Evolutionary conservation across 805 yeast species (phyloP).

Genomic region (Zygoascus flipseniorum): DNA sequence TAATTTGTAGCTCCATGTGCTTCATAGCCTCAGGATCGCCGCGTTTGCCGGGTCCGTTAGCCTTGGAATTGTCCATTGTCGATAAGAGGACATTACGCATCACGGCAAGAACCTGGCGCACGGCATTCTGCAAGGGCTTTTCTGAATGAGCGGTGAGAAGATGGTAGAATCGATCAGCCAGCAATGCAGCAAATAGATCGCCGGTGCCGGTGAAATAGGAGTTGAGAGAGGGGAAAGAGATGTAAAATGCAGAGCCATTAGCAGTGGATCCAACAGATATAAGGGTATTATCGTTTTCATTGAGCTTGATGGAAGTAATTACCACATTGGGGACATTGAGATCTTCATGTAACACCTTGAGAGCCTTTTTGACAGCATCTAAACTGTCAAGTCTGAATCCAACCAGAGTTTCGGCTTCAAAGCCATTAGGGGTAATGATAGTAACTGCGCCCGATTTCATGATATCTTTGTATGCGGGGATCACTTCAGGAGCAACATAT

Average conservation of each 20-base stretch:
- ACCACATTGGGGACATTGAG: conserved; percentile 54
- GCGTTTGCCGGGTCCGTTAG: conserved; percentile 12
- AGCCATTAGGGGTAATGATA: conserved; percentile 83
- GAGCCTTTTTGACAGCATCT: conserved; percentile 37
- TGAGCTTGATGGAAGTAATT: conserved; percentile 46
- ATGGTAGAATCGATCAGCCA: conserved; percentile 46
- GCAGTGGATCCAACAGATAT: conserved; percentile 39
- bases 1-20: conserved; percentile 53
- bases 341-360: conserved; percentile 39
- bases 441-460: conserved; percentile 45
- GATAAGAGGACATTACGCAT: conserved; percentile 40
- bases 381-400: conserved; percentile 38
- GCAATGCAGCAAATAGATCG: conserved; percentile 74
- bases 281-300: conserved; percentile 13
- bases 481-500: conserved; percentile 53
- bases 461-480: conserved; percentile 49
- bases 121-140: conserved; percentile 27
- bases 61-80: conserved; percentile 17
- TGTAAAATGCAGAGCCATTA: conserved; percentile 23
- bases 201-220: conserved; percentile 95
- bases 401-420: conserved; percentile 69
- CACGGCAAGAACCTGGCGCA: conserved; percentile 32
- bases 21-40: conserved; percentile 52
- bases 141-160: neutral
- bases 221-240: conserved; percentile 52